Base-by-base conservation (phyloP, 2,329 filamentous ascomycete species). In the Paecilomyces niveus region DNA sequence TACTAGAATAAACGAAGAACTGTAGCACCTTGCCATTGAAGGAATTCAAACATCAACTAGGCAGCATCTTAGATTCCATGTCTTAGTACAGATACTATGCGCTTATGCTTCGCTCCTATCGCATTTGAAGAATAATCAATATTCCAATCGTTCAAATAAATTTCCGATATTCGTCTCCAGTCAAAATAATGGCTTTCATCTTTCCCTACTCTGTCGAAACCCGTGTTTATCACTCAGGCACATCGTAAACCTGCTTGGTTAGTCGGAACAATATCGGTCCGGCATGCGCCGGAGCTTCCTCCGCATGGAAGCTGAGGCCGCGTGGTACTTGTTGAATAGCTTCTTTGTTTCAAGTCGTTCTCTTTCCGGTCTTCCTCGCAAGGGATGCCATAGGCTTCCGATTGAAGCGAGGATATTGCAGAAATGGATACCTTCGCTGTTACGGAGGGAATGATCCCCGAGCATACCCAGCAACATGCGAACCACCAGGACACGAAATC, bases 371-470 rank as follows among this genome's bases (percentile, higher is more conserved):
- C 8, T 45, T 13, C 18, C 15, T 57, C 49, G 50, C 50, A 8
- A 26, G 29, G 50, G 50, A 60, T 62, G 58, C 50, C 29, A 57
- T 55, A 56, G 18, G 21, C 13, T 31, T 52, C 15, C 15, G 32
- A 52, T 52, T 11, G 39, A 32, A 35, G n/a, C 53, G 49, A 24
- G 33, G 55, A 29, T 45, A 53, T 21, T 33, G 51, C 49, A 54
- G 64, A 62, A 54, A 79, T 79, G 77, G 77, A 79, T 63, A 69
- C 71, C 32, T 74, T 79, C 57, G 74, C 73, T 35, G 70, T 76
- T 39, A 72, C 73, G 54, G 77, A 77, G 65, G 68, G 69, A 61
- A 70, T 74, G 57, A 66, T 72, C 53, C 68, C 71, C 58, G 68
- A 68, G 39, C 58, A 65, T 24, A 68, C 69, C 50, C 63, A 63